Evolutionary conservation across 1,284 basidiomycete genomes (phyloP).

Genomic region (Ustilago curta): DNA sequence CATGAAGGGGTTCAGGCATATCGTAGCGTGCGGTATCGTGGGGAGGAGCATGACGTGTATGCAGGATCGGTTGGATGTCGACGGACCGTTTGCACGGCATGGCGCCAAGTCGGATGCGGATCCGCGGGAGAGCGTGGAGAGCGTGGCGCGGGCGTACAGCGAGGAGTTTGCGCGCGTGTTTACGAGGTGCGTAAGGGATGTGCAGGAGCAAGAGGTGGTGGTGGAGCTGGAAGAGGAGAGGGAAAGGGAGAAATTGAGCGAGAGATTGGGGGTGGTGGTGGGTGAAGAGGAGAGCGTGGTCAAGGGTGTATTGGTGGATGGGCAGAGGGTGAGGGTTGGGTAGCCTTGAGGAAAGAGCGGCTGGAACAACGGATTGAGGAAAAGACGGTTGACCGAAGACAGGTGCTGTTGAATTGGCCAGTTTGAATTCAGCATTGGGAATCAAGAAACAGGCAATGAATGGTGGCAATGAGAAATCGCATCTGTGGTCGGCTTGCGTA

Average conservation of each 20-base stretch:
- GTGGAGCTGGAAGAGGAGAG: conserved; percentile 10
- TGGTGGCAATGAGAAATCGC: too few relatives aligned
- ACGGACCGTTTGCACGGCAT: conserved; percentile 18
- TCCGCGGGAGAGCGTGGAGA: conserved; percentile 10
- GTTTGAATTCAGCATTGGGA: too few relatives aligned
- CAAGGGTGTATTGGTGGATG: conserved; percentile 16
- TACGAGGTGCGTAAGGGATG: conserved; percentile 7
- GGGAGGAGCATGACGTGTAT: conserved; percentile 79
- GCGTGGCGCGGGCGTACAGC: conserved; percentile 6
- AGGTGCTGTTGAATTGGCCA: too few relatives aligned
- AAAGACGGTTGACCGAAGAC: too few relatives aligned
- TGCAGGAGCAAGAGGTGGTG: conserved; percentile 14
- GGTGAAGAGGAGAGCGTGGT: conserved; percentile 12
- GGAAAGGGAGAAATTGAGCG: background rate
- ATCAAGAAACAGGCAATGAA: too few relatives aligned
- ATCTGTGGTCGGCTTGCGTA: too few relatives aligned
- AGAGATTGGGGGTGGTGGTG: conserved; percentile 8
- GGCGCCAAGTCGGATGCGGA: background rate
- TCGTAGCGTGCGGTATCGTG: conserved; percentile 92
- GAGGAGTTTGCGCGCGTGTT: conserved; percentile 36
- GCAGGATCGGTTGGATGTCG: conserved; percentile 31
- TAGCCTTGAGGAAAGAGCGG: too few relatives aligned
- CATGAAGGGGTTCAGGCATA: conserved; percentile 80
- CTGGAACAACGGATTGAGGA: too few relatives aligned
- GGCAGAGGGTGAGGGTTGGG: background rate